phyloP scores from a whole-genome alignment of 2,329 filamentous ascomycete genomes.

The Aspergillus oerlinghausenensis region DNA sequence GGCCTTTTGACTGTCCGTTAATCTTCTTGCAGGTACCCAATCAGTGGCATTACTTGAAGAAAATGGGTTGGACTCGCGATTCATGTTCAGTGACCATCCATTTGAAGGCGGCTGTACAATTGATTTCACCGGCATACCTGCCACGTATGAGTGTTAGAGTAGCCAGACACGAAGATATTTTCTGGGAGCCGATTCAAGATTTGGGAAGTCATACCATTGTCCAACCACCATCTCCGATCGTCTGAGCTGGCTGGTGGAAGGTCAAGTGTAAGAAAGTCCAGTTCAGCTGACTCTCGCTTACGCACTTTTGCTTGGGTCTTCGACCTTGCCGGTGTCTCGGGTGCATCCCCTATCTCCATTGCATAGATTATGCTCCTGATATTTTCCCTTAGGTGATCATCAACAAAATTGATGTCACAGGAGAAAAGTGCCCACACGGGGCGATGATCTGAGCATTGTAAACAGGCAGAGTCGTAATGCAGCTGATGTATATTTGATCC shows the following conservation, averaged over 20 bases:
- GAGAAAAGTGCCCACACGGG: slow-evolving; percentile 89
- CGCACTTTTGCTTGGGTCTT: slow-evolving; percentile 22
- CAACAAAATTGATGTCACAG: slow-evolving; percentile 73
- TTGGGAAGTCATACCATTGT: slow-evolving; percentile 45
- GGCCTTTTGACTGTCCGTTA: slow-evolving; percentile 9
- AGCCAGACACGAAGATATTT: slow-evolving; percentile 7
- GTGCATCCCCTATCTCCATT: slow-evolving; percentile 60
- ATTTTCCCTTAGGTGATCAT: slow-evolving; percentile 67
- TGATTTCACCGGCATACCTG: slow-evolving; percentile 68
- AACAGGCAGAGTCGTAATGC: slow-evolving; percentile 73
- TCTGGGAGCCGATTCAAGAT: not conserved
- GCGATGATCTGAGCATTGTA: slow-evolving; percentile 92
- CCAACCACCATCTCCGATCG: slow-evolving; percentile 61
- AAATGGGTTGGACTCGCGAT: slow-evolving; percentile 78
- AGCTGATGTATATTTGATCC: slow-evolving; percentile 77
- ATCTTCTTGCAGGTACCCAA: slow-evolving; percentile 58
- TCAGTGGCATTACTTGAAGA: slow-evolving; percentile 68
- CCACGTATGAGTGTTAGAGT: slow-evolving; percentile 3
- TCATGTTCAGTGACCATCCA: slow-evolving; percentile 64
- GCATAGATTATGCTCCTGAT: slow-evolving; percentile 73
- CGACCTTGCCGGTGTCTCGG: slow-evolving; percentile 34
- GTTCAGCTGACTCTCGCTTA: slow-evolving; percentile 76
- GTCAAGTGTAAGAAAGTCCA: slow-evolving; percentile 77
- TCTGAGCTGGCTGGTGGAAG: slow-evolving; percentile 61
- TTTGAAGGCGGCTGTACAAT: slow-evolving; percentile 62